A percentile compares a stretch with the other conserved stretches of the same genome.
Conservation (phyloP, 768 basidiomycete genomes). For the Coprinellus micaceus region DNA sequence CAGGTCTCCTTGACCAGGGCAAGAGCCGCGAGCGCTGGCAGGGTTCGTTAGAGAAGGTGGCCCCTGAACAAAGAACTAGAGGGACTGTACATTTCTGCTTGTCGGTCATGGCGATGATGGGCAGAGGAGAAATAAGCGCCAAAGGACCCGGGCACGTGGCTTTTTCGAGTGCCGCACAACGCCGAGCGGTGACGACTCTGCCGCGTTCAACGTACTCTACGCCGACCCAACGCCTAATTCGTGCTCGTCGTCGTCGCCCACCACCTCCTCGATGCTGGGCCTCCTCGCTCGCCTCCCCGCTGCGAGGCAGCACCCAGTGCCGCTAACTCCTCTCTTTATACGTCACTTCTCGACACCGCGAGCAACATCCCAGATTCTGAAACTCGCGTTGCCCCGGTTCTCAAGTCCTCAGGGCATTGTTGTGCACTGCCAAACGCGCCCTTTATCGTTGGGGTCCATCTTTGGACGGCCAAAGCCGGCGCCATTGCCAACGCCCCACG, state of each 20-base stretch:
- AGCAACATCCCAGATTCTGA: slow-evolving; percentile 1
- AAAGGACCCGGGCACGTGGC: not conserved
- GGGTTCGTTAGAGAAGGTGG: not conserved
- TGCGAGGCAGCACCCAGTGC: slow-evolving; percentile 1
- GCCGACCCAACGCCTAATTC: slow-evolving; percentile 7
- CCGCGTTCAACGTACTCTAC: slow-evolving; percentile 2
- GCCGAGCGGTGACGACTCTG: slow-evolving; percentile 9
- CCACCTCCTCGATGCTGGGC: slow-evolving; percentile 33
- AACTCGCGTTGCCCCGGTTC: slow-evolving; percentile 9
- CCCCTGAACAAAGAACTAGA: not conserved
- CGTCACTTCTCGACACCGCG: slow-evolving; percentile 9
- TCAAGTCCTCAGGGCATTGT: slow-evolving; percentile 10
- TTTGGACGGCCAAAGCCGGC: slow-evolving; percentile 45
- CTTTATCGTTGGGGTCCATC: slow-evolving; percentile 41
- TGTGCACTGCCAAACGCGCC: slow-evolving; percentile 14
- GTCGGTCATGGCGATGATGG: slow-evolving; percentile 29
- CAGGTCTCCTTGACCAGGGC: slow-evolving; percentile 34
- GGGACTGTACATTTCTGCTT: slow-evolving; percentile 33
- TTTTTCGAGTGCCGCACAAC: slow-evolving; percentile 12
- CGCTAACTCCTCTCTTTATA: slow-evolving; percentile 4
- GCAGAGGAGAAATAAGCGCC: not conserved
- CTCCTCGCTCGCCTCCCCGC: slow-evolving; percentile 11
- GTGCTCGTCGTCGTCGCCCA: slow-evolving; percentile 9
- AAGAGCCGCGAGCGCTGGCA: slow-evolving; percentile 30
- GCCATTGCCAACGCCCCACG: slow-evolving; percentile 53